Evolutionary conservation across 2,329 filamentous ascomycete genomes (phyloP).

Genomic region (Aureobasidium sp.): DNA sequence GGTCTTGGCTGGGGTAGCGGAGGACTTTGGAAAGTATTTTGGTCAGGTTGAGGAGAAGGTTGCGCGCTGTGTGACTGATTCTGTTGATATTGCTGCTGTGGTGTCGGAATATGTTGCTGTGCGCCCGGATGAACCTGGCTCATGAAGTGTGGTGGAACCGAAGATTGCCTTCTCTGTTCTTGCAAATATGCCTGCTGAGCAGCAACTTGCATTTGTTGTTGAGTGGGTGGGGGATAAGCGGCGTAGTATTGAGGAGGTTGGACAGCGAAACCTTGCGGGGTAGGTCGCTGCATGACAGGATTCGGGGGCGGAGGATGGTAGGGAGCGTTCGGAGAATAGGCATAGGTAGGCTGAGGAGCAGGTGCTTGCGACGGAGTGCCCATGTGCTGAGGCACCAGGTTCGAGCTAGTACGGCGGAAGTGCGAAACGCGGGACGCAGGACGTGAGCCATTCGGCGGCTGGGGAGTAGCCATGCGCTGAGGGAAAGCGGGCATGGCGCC

Average conservation of each 20-base stretch:
- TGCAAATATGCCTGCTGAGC: conserved; percentile 59
- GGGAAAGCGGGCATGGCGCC: conserved; percentile 56
- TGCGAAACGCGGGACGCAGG: conserved; percentile 71
- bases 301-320: conserved; percentile 54
- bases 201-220: conserved; percentile 46
- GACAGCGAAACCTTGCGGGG: conserved; percentile 20
- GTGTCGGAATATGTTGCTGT: conserved; percentile 56
- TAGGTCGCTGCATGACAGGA: conserved; percentile 40
- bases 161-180: conserved; percentile 62
- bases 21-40: conserved; percentile 46
- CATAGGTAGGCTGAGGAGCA: conserved; percentile 55
- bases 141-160: conserved; percentile 62
- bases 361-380: conserved; percentile 47
- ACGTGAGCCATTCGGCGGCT: conserved; percentile 67
- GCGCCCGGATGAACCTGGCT: conserved; percentile 11
- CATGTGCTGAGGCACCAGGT: conserved; percentile 56
- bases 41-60: conserved; percentile 44
- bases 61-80: conserved; percentile 46
- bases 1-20: conserved; percentile 59
- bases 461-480: conserved; percentile 71
- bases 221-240: conserved; percentile 26
- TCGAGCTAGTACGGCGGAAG: conserved; percentile 66
- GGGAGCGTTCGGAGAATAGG: conserved; percentile 77
- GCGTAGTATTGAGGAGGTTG: conserved; percentile 21
- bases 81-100: conserved; percentile 47